Evolutionary conservation across 176 grass and related monocot genomes (phyloP).

Genomic region (Tillandsia leiboldiana): DNA sequence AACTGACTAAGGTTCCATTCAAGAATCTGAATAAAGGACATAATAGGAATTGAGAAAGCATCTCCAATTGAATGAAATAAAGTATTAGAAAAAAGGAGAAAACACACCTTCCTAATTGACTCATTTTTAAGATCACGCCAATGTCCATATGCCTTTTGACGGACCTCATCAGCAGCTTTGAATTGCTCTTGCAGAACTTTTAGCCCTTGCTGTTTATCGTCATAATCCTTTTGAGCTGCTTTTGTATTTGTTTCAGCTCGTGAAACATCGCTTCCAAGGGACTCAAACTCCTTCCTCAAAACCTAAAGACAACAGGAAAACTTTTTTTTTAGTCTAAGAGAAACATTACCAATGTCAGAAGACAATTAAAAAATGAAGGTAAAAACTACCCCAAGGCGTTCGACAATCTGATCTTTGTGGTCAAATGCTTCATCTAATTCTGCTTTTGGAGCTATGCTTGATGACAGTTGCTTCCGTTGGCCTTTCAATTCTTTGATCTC

Average conservation of each 20-base stretch:
- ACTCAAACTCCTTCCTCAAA: slow-evolving; percentile 79
- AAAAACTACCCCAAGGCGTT: slow-evolving; percentile 56
- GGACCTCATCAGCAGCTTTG: slow-evolving; percentile 49
- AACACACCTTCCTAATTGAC: slow-evolving; percentile 54
- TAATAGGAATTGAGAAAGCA: background rate
- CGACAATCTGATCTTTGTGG: slow-evolving; percentile 68
- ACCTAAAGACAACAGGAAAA: slow-evolving; percentile 31
- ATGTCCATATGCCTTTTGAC: slow-evolving; percentile 54
- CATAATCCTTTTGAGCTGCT: slow-evolving; percentile 42
- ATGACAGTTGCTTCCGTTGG: slow-evolving; percentile 51
- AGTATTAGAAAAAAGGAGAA: slow-evolving; percentile 11
- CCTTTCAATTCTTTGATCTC: slow-evolving; percentile 85
- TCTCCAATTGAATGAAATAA: background rate
- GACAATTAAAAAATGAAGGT: background rate
- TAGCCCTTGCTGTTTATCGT: slow-evolving; percentile 34
- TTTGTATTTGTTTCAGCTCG: slow-evolving; percentile 51
- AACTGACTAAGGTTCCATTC: background rate
- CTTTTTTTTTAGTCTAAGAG: background rate
- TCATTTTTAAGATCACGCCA: slow-evolving; percentile 50
- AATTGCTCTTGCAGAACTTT: slow-evolving; percentile 49
- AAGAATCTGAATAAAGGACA: background rate
- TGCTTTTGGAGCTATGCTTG: slow-evolving; percentile 48
- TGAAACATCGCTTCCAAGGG: slow-evolving; percentile 48
- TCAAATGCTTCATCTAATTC: slow-evolving; percentile 76
- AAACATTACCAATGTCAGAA: background rate